Base-by-base conservation (phyloP, 352 stramenopile species). In the Thalassiosira oceanica region DNA sequence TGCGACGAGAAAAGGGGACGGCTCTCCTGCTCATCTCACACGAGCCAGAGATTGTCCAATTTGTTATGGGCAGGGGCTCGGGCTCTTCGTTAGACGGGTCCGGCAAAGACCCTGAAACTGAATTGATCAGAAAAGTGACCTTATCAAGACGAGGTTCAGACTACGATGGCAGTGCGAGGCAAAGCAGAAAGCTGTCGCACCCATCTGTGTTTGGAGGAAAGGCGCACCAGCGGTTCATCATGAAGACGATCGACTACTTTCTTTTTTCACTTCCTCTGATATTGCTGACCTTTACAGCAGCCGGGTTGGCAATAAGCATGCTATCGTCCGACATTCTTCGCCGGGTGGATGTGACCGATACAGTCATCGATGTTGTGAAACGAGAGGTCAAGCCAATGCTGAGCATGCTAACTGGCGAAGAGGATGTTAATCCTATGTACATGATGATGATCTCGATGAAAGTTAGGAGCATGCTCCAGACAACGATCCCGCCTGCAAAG, bases 281-380 rank as follows among this genome's bases (percentile, higher is more conserved):
- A 45, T 24, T 75, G 2, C 54, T 87, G 31, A 80, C 83, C 0
- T 90, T 90, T 61, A 13, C 75, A 4, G 83, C 83, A 6, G 70
- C 74, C 63, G 83, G 83, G 29, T 66, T 88, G 35, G 83, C 83
- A 8, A 86, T 90, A 54, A 58, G 65, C 28, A 88, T 88, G 83
- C 52, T 90, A 15, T 81, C 55, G 33, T 66, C 74, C 13, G 83
- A 90, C 46, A 72, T 87, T 7, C 53, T 90, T 18, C 51, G 65
- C 11, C 60, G 74, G 13, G 41, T 90, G 3, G 80, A 90, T 68
- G 73, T 88, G 13, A 77, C 62, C 0, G 54, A 78, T 23, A 75
- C 73, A 39, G 80, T 90, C 15, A 50, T 86, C 20, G 61, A 72
- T 0, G 62, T 90, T 21, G 65, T 90, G 0, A 48, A 86, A 42